A percentile compares a stretch with the other conserved stretches of the same genome.
These are phyloP conservation scores for Mycosphaerella sp. DNA, from an alignment of 2,329 filamentous ascomycete genomes.

Conservation along the genomic window DNA sequence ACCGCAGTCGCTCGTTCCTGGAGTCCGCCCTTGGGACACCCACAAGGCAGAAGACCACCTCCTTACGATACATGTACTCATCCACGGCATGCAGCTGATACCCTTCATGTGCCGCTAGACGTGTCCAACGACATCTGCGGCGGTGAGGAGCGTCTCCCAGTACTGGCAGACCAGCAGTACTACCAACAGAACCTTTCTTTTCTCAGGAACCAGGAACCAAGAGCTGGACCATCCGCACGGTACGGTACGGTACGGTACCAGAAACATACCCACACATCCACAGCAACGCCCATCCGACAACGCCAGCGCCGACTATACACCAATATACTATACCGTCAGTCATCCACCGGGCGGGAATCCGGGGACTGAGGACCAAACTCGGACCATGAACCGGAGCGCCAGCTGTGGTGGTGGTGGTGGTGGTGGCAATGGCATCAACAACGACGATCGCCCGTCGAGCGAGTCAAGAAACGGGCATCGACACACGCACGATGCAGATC, in stretches of 20 bases:
- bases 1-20: constrained; percentile 10
- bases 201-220: constrained; percentile 3
- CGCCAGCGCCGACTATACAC: background rate
- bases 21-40: background rate
- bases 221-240: constrained; percentile 1
- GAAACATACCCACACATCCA: too few species aligned
- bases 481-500: constrained; percentile 17
- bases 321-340: background rate
- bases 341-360: background rate
- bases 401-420: constrained; percentile 3
- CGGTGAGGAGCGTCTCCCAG: background rate
- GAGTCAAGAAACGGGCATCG: constrained; percentile 17
- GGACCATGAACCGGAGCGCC: constrained; percentile 11
- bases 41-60: too few species aligned
- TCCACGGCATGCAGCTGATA: constrained; percentile 1
- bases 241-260: too few species aligned
- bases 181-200: background rate
- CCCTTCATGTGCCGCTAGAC: constrained; percentile 1
- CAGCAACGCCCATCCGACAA: background rate
- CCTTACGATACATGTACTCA: too few species aligned
- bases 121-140: constrained; percentile 9
- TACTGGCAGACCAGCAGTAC: too few species aligned
- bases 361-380: background rate
- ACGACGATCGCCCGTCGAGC: constrained; percentile 3
- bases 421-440: background rate